Conservation (phyloP, 768 basidiomycete genomes). For the Suillus luteus region DNA sequence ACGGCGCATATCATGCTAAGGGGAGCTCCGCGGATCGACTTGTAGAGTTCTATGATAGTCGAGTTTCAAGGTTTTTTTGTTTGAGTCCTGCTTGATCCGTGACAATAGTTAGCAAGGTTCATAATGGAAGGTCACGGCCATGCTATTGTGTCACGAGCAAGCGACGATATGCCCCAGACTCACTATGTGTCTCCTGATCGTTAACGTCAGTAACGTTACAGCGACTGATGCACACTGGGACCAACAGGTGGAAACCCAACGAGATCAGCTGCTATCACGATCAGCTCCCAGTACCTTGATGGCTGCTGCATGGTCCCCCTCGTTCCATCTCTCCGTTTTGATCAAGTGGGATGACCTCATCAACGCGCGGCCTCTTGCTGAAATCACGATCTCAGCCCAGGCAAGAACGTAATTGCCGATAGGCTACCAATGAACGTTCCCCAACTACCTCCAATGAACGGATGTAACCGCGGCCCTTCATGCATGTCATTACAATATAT, state of each 20-base stretch:
- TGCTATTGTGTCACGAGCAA: background rate
- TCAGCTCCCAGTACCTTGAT: background rate
- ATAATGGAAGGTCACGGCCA: background rate
- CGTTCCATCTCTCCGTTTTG: background rate
- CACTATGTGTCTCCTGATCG: background rate
- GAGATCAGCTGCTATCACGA: background rate
- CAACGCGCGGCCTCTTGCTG: background rate
- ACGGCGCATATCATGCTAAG: background rate
- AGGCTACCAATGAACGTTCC: background rate
- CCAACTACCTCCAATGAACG: background rate
- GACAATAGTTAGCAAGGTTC: conserved; percentile 2
- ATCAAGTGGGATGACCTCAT: background rate
- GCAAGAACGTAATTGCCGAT: conserved; percentile 6
- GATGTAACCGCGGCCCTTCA: background rate
- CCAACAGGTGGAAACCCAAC: background rate
- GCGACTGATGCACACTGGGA: background rate
- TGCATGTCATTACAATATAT: background rate
- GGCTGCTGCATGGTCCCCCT: background rate
- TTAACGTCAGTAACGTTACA: background rate
- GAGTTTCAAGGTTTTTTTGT: background rate
- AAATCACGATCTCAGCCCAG: background rate
- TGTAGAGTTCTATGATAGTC: background rate
- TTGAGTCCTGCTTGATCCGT: background rate
- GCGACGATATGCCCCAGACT: conserved; percentile 1
- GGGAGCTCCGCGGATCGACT: conserved; percentile 4